Conservation (phyloP, 164 flowering plant species). For the Malania oleifera region DNA sequence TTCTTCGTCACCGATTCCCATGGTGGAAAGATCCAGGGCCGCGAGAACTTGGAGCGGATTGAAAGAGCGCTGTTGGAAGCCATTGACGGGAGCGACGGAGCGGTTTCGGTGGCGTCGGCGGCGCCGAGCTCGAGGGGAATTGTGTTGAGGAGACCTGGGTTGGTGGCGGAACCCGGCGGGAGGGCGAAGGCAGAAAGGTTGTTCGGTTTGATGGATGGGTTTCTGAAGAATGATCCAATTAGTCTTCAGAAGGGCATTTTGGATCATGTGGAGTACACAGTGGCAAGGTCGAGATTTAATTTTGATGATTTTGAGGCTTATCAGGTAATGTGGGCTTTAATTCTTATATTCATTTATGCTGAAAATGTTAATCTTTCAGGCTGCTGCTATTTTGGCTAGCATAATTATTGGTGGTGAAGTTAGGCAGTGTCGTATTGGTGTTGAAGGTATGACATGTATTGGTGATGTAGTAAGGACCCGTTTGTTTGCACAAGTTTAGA, state of each 20-base stretch:
- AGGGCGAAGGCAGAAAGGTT: slow-evolving; percentile 43
- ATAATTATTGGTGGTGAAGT: too few relatives aligned
- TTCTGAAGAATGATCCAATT: slow-evolving; percentile 41
- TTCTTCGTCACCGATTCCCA: slow-evolving; percentile 42
- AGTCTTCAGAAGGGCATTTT: slow-evolving; percentile 53
- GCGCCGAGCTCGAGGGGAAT: slow-evolving; percentile 23
- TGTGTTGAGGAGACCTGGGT: slow-evolving; percentile 34
- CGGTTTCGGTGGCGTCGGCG: neutral
- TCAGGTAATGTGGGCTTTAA: slow-evolving; percentile 31
- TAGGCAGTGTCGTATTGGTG: too few relatives aligned
- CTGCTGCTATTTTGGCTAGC: too few relatives aligned
- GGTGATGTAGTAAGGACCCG: too few relatives aligned
- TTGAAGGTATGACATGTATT: too few relatives aligned
- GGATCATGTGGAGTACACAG: slow-evolving; percentile 54
- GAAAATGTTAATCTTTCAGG: too few relatives aligned
- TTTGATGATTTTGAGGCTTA: slow-evolving; percentile 70
- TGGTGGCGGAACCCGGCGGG: slow-evolving; percentile 18
- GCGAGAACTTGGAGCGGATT: slow-evolving; percentile 32
- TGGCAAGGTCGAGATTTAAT: slow-evolving; percentile 48
- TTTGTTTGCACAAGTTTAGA: too few relatives aligned
- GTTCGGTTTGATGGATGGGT: slow-evolving; percentile 53
- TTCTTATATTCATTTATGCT: too few relatives aligned
- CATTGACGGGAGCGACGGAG: slow-evolving; percentile 15
- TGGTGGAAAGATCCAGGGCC: slow-evolving; percentile 39
- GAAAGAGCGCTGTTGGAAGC: slow-evolving; percentile 45